Evolutionary conservation across 768 basidiomycete genomes (phyloP), one percentile per base, ranked within the genome.

Genomic region (Podaxis sp.): DNA sequence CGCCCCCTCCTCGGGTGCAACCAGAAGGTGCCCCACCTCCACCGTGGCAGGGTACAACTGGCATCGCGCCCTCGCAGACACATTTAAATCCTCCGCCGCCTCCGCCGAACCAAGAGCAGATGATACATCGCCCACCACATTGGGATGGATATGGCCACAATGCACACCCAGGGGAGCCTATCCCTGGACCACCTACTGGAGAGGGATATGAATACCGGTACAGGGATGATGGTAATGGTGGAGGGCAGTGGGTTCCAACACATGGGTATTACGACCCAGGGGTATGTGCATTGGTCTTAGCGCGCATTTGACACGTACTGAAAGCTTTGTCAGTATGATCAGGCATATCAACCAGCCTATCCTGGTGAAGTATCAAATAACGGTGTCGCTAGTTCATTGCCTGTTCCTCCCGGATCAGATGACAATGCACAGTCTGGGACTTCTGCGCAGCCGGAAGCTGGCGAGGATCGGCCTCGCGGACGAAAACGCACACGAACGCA

Each of bases 401-500:
- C 78, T 36, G 79, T 84, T 6, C 73, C 81, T 0, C 65, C 69
- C 22, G 64, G 57, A 46, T 66, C 67, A 30, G 54, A 64, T 7
- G 66, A 63, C 19, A 58, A 28, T 39, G 59, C 58, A 22, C 65
- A 76, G 3, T 53, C 75, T 2, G 40, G 44, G 4, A 33, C 42
- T 6, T 62, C 61, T 22, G 19, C 44, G 13, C 61, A 62, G 30
- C 61, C 52, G 15, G 61, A 56, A 5, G 33, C 39, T 26, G 49
- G 59, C 11, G 61, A 62, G 17, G 85, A 85, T 44, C 82, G 82
- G 69, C 70, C 80, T 22, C 81, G 89, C 36, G 89, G 89, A 36
- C 85, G 91, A 49, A 93, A 90, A 70, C 87, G 89, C 6, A 82
- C 77, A 48, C 84, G 91, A 24, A 77, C 80, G 15, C 83, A 85